Evolutionary conservation across 2,329 filamentous ascomycete genomes (phyloP).

Genomic region (Trichoderma sp.): DNA sequence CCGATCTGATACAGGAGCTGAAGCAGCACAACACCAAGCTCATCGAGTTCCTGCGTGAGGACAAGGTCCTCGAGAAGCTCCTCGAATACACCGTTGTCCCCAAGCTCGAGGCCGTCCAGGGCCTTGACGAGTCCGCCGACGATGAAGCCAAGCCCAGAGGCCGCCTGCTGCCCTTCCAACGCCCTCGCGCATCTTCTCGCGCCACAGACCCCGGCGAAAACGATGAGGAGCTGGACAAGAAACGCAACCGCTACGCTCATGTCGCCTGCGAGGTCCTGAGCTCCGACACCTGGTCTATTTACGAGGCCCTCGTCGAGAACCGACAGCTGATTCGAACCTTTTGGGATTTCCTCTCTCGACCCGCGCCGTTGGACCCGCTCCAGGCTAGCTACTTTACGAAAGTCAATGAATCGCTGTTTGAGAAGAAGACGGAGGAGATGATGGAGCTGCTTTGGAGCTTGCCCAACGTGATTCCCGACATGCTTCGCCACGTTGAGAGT

Average conservation of each 20-base stretch:
- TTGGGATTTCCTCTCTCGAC: conserved; percentile 84
- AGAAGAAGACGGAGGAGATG: conserved; percentile 99
- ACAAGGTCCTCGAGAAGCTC: conserved; percentile 79
- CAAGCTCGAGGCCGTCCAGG: conserved; percentile 61
- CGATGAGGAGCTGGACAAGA: conserved; percentile 82
- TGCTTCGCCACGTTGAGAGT: conserved; percentile 93
- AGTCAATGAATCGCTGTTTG: conserved; percentile 95
- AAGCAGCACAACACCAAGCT: conserved; percentile 98
- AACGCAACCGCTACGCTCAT: conserved; percentile 90
- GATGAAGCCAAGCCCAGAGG: conserved; percentile 54
- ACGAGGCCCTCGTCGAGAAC: conserved; percentile 88
- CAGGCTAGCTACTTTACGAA: conserved; percentile 99
- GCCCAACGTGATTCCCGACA: conserved; percentile 78
- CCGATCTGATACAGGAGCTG: conserved; percentile 93
- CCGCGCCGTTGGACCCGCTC: conserved; percentile 85
- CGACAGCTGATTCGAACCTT: conserved; percentile 77
- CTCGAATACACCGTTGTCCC: conserved; percentile 91
- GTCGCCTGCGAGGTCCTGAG: conserved; percentile 91
- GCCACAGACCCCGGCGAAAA: conserved; percentile 54
- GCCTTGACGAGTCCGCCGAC: conserved; percentile 55
- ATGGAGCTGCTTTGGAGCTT: conserved; percentile 83
- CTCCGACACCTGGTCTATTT: conserved; percentile 96
- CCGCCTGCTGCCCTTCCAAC: conserved; percentile 52
- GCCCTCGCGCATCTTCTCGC: conserved; percentile 58
- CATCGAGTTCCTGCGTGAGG: conserved; percentile 91